Percentiles rank a stretch among this genome's conserved stretches.
phyloP scores from a whole-genome alignment of 192 early-diverging fungal species.

The Diversispora eburnea region DNA sequence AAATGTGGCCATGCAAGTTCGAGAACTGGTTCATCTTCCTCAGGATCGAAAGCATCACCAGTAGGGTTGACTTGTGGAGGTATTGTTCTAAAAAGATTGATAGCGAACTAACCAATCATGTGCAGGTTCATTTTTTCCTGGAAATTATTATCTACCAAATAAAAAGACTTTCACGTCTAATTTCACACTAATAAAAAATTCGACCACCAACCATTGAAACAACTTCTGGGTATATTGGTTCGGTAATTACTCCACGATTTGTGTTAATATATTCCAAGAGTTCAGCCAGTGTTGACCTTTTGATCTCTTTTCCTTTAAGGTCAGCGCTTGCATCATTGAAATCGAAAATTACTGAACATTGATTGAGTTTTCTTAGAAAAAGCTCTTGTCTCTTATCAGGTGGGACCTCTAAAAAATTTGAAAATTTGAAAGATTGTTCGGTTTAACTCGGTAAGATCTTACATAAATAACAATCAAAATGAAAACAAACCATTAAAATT shows the following conservation, averaged over 20 bases:
- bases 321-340: slow-evolving; percentile 89
- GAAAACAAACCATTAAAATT: slow-evolving; percentile 65
- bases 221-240: slow-evolving; percentile 86
- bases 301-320: slow-evolving; percentile 94
- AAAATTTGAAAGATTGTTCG: neutral
- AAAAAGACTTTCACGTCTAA: slow-evolving; percentile 2
- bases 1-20: slow-evolving; percentile 98
- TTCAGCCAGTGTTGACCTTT: slow-evolving; percentile 85
- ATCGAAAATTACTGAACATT: slow-evolving; percentile 93
- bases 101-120: slow-evolving; percentile 65
- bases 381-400: slow-evolving; percentile 81
- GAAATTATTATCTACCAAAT: slow-evolving; percentile 12
- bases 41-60: slow-evolving; percentile 97
- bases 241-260: slow-evolving; percentile 84
- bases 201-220: slow-evolving; percentile 80
- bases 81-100: slow-evolving; percentile 94
- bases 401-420: slow-evolving; percentile 61
- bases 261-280: slow-evolving; percentile 91
- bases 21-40: slow-evolving; percentile 97
- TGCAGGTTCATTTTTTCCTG: slow-evolving; percentile 1
- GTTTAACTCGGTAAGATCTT: neutral
- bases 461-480: neutral
- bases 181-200: neutral
- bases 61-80: slow-evolving; percentile 93
- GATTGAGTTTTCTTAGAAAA: slow-evolving; percentile 84